These are phyloP conservation scores for Fusarium foetens DNA, from an alignment of 2,329 filamentous ascomycete genomes.

Conservation along the genomic window DNA sequence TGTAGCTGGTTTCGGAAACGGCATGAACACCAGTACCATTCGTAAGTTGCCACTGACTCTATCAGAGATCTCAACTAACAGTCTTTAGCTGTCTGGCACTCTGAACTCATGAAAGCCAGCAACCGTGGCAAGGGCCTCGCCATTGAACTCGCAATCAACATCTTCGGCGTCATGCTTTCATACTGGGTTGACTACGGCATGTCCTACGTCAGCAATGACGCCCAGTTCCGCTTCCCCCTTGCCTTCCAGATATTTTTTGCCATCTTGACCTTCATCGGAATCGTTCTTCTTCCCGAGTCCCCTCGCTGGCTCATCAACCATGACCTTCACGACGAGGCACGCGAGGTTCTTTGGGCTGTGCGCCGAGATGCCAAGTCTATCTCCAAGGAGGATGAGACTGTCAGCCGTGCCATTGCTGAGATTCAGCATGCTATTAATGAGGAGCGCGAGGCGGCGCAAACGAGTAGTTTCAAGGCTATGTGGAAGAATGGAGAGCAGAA, in stretches of 20 bases:
- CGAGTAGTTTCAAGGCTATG: conserved; percentile 49
- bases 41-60: conserved; percentile 38
- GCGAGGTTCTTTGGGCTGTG: conserved; percentile 48
- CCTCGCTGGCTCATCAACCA: conserved; percentile 54
- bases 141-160: conserved; percentile 52
- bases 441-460: conserved; percentile 51
- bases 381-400: conserved; percentile 41
- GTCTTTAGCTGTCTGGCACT: conserved; percentile 52
- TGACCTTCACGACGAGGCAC: conserved; percentile 55
- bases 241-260: conserved; percentile 57
- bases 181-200: conserved; percentile 55
- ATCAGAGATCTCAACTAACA: not conserved
- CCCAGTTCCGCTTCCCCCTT: conserved; percentile 58
- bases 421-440: conserved; percentile 54
- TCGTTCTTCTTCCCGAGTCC: conserved; percentile 56
- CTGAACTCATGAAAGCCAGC: conserved; percentile 54
- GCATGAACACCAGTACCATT: conserved; percentile 60
- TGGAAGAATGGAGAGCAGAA: conserved; percentile 56
- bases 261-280: conserved; percentile 47
- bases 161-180: conserved; percentile 50
- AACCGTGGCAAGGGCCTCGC: conserved; percentile 48
- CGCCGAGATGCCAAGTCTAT: conserved; percentile 43
- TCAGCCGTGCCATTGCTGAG: conserved; percentile 47
- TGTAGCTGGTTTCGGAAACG: conserved; percentile 57
- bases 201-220: conserved; percentile 49